Conservation (phyloP, 2,329 filamentous ascomycete species). For the Exophiala sideris region DNA sequence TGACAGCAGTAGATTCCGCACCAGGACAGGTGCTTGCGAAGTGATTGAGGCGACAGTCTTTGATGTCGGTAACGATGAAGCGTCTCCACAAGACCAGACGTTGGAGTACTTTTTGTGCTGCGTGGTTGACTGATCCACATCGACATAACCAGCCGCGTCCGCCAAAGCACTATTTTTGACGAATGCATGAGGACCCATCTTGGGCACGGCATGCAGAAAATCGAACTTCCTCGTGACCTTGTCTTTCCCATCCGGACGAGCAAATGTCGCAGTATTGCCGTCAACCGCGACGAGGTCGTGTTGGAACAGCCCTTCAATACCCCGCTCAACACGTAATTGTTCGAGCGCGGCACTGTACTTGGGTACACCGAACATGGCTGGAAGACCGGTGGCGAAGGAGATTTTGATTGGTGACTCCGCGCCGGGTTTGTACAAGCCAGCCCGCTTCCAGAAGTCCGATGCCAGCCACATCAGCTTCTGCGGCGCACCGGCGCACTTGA, state of each 20-base stretch:
- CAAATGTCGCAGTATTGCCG: slow-evolving; percentile 64
- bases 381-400: slow-evolving; percentile 55
- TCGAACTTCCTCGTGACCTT: slow-evolving; percentile 51
- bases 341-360: slow-evolving; percentile 58
- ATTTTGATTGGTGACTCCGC: slow-evolving; percentile 49
- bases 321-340: slow-evolving; percentile 51
- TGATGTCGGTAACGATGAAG: slow-evolving; percentile 57
- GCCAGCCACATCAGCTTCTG: slow-evolving; percentile 64
- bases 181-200: slow-evolving; percentile 57
- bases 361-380: slow-evolving; percentile 58
- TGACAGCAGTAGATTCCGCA: slow-evolving; percentile 46
- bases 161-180: slow-evolving; percentile 54
- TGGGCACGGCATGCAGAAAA: slow-evolving; percentile 56
- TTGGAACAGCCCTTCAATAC: slow-evolving; percentile 57
- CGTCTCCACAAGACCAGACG: slow-evolving; percentile 59
- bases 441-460: slow-evolving; percentile 56
- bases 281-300: slow-evolving; percentile 77
- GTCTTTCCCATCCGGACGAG: slow-evolving; percentile 42
- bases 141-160: slow-evolving; percentile 55
- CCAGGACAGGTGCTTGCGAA: slow-evolving; percentile 50
- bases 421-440: slow-evolving; percentile 48
- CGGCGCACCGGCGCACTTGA: slow-evolving; percentile 62
- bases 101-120: slow-evolving; percentile 55
- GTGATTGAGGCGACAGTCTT: slow-evolving; percentile 57
- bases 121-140: slow-evolving; percentile 53